Base-by-base conservation (phyloP, 1,284 basidiomycete genomes). In the Somion occarium region DNA sequence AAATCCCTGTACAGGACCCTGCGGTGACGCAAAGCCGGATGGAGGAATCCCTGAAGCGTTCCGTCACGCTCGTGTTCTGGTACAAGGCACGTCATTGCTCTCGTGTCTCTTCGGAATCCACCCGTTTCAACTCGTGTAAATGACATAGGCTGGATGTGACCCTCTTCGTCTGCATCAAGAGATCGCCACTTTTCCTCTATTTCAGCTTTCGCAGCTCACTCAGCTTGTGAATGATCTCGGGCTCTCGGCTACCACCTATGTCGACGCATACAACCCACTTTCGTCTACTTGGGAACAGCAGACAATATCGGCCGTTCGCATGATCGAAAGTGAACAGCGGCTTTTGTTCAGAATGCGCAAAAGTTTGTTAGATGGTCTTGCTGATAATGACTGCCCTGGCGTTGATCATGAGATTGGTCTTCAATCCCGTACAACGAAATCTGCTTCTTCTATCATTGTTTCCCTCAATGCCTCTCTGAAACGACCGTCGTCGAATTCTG, bases 11-110 rank as follows among this genome's bases (percentile, higher is more conserved):
- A 13, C 49, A 51, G 44, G 55, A 56, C 44, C 18, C 51, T 18
- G 48, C 30, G 1, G 51, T 51, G n/a, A 30, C 48, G 18, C 56
- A 58, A 24, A 57, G 44, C 24, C 59, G 61, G 38, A 53, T 67
- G 30, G 60, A 65, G 39, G 64, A 66, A 48, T 59, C 64, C 9
- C 57, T 63, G 38, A 66, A 64, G 52, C 62, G 65, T 26, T 79
- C 81, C 5, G 73, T 83, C 5, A 85, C 80, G 1, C 72, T 85
- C 51, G 75, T 85, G 41, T 78, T 85, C 52, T 85, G 83, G 83
- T 82, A 83, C 67, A 78, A 81, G 69, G 80, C 80, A 54, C 59
- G 68, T 56, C 7, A 26, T 44, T 45, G 22, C 22, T n/a, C 34
- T 43, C 27, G 18, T 25, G 19, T 38, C 22, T 24, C 12, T 5